Evolutionary conservation across 768 basidiomycete genomes (phyloP).

Genomic region (Kwoniella heveanensis): DNA sequence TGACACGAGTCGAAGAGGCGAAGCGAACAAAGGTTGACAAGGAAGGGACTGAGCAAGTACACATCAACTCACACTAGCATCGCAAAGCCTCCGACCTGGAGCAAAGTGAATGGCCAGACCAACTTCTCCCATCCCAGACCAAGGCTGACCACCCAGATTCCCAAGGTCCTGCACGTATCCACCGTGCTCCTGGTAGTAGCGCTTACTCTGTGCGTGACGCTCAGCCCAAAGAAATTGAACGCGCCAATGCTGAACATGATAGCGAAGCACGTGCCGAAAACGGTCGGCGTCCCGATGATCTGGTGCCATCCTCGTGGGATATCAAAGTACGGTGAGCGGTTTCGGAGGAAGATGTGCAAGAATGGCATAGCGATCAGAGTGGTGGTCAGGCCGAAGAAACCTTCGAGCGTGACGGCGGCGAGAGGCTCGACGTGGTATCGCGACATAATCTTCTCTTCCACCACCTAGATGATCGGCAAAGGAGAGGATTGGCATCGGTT

Average conservation of each 20-base stretch:
- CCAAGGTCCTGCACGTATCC: constrained; percentile 91
- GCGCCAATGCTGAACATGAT: constrained; percentile 75
- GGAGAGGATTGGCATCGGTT: too few species aligned
- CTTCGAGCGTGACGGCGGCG: constrained; percentile 86
- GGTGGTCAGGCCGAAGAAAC: constrained; percentile 81
- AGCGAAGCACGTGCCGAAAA: constrained; percentile 68
- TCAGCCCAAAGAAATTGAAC: constrained; percentile 88
- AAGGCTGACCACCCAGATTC: constrained; percentile 88
- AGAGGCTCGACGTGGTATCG: constrained; percentile 83
- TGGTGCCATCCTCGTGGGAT: constrained; percentile 85
- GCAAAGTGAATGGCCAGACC: constrained; percentile 74
- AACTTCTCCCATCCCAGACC: constrained; percentile 87
- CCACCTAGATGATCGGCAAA: too few species aligned
- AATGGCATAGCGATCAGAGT: constrained; percentile 79
- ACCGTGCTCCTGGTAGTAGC: constrained; percentile 84
- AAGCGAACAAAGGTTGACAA: too few species aligned
- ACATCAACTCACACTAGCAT: constrained; percentile 74
- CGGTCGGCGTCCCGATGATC: constrained; percentile 74
- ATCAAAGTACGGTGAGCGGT: constrained; percentile 68
- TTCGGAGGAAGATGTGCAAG: constrained; percentile 58
- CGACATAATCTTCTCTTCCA: constrained; percentile 95
- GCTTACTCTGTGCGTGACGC: constrained; percentile 88
- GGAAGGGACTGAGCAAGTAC: not conserved
- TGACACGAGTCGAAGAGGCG: constrained; percentile 4
- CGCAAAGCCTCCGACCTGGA: constrained; percentile 82